Evolutionary conservation across 768 basidiomycete species (phyloP), one percentile per base, ranked within the genome.

Genomic region (Gymnopilus junonius): DNA sequence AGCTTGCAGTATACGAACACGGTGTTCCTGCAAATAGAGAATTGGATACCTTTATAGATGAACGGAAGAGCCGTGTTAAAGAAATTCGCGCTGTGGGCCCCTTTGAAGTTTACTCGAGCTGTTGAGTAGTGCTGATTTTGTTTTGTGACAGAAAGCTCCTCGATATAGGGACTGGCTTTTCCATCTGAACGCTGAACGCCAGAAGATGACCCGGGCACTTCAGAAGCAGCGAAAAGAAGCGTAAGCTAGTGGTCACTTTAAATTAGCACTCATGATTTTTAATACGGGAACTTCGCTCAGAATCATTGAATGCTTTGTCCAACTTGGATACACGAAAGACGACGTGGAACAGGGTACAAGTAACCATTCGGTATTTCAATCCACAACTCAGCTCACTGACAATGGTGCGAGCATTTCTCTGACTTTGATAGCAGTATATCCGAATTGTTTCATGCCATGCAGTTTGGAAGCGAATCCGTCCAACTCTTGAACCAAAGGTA

Each of bases 21-120:
- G 56, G 63, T 0, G 58, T 62, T 1, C 66, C 69, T n/a, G 75
- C 78, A 1, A 62, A 73, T 14, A 60, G 73, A 34, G 66, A 63
- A 15, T 40, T 75, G 17, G 64, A 73, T 6, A 68, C 71, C 5
- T 76, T 76, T 39, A 67, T 62, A 32, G 31, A 35, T 14, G 65
- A 66, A n/a, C 58, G 70, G 51, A 37, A 48, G 8, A 58, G 61
- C 6, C 31, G 66, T 1, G 68, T 73, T n/a, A 42, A 54, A 7
- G 23, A 54, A 11, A 62, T 73, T 42, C 46, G 58, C 12, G 43
- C 64, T 27, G 67, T 68, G 55, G 37, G 61, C 57, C 14, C 6
- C 7, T 21, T 43, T 20, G 7, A 43, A 1, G 20, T 5, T 21
- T 43, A 10, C 1, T 31, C 17, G n/a, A 4, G 11, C 35, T 11